These are phyloP conservation scores for Enterocytospora artemiae DNA, from an alignment of 371 early-diverging fungal genomes.

Conservation along the genomic window DNA sequence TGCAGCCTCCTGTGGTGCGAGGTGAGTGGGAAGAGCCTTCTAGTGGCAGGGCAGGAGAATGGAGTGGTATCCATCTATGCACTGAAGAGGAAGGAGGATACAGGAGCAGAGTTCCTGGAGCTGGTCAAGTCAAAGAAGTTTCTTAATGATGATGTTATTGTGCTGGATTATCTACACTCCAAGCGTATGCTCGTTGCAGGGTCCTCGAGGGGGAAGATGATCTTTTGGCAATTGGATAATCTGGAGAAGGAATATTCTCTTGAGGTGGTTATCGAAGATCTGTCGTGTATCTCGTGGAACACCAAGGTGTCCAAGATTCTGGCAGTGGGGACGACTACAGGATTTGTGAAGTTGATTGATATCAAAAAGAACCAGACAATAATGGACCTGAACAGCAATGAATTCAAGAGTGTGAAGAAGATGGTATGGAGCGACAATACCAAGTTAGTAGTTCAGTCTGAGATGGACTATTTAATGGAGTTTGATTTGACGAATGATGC, in stretches of 20 bases:
- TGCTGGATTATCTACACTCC: constrained; percentile 46
- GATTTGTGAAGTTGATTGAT: constrained; percentile 52
- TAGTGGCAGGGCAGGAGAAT: constrained; percentile 54
- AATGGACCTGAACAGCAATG: constrained; percentile 36
- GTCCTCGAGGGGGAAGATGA: constrained; percentile 46
- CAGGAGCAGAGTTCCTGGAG: too few relatives aligned
- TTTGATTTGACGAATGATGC: constrained; percentile 32
- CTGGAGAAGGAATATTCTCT: constrained; percentile 52
- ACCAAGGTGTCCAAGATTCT: constrained; percentile 53
- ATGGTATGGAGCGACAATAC: constrained; percentile 40
- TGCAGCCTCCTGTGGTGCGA: constrained; percentile 55
- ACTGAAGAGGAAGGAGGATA: constrained; percentile 16
- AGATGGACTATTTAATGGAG: constrained; percentile 6
- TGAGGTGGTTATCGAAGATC: constrained; percentile 44
- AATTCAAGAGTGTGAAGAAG: constrained; percentile 15
- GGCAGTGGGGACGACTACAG: constrained; percentile 48
- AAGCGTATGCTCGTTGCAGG: constrained; percentile 55
- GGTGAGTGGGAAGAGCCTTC: constrained; percentile 19
- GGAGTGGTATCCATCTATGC: constrained; percentile 44
- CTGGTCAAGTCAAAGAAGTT: constrained; percentile 21
- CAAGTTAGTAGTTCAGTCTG: constrained; percentile 27
- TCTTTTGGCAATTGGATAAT: constrained; percentile 52
- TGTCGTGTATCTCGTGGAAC: constrained; percentile 53
- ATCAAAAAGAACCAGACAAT: constrained; percentile 53
- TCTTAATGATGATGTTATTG: constrained; percentile 51